Conservation (phyloP, 2,329 filamentous ascomycete species). For the Ophiocordyceps camponoti-leonardi region DNA sequence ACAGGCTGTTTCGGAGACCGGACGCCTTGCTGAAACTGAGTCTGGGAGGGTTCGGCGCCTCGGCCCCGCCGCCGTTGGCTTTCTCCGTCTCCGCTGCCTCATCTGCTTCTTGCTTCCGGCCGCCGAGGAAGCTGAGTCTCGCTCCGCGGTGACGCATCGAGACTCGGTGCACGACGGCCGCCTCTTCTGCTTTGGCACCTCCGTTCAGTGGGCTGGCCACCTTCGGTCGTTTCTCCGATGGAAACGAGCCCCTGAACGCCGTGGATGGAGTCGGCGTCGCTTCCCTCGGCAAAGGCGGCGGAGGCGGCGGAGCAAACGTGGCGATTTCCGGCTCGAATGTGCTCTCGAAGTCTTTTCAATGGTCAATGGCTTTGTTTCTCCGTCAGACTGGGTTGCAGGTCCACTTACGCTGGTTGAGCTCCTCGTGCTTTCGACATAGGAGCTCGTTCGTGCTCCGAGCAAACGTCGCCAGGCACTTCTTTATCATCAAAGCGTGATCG, state of each 20-base stretch:
- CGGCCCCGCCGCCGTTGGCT: conserved; percentile 11
- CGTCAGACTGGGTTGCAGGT: conserved; percentile 1
- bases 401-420: conserved; percentile 47
- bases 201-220: conserved; percentile 17
- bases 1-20: conserved; percentile 22
- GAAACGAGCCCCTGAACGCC: conserved; percentile 31
- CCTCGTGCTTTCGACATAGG: conserved; percentile 36
- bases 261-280: conserved; percentile 24
- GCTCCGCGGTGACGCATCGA: conserved; percentile 32
- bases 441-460: conserved; percentile 43
- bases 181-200: conserved; percentile 25
- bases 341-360: conserved; percentile 35
- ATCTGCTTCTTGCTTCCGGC: conserved; percentile 27
- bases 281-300: conserved; percentile 18
- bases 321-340: conserved; percentile 50
- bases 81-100: conserved; percentile 12
- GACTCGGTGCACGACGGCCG: conserved; percentile 31
- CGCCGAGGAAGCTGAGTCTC: conserved; percentile 39
- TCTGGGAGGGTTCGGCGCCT: conserved; percentile 15
- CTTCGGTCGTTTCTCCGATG: conserved; percentile 19
- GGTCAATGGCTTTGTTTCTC: conserved; percentile 4
- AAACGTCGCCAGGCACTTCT: conserved; percentile 60
- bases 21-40: conserved; percentile 13
- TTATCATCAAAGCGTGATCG: conserved; percentile 78
- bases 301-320: conserved; percentile 37